These are phyloP conservation scores for Striga hermonthica DNA, from an alignment of 305 asterid genomes.

Conservation along the genomic window DNA sequence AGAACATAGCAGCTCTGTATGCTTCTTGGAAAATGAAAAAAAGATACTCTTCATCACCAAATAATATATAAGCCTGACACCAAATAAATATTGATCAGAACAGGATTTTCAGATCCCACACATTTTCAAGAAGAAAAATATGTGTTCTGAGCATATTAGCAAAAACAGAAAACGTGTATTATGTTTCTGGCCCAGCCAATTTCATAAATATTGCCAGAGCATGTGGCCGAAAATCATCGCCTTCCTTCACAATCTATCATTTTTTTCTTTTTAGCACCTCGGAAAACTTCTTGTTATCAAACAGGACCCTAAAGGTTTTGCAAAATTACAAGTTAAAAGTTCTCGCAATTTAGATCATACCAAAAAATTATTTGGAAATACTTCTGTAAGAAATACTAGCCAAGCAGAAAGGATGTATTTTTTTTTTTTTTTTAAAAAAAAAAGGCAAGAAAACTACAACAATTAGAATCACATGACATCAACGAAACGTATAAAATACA, in stretches of 20 bases:
- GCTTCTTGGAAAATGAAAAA: constrained; percentile 95
- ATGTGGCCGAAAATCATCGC: too few species aligned
- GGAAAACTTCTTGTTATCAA: neutral
- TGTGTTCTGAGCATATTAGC: too few species aligned
- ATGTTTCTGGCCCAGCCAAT: too few species aligned
- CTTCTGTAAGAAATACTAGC: neutral
- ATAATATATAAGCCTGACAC: constrained; percentile 75
- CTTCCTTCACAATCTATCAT: too few species aligned
- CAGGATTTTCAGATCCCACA: neutral
- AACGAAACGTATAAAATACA: neutral
- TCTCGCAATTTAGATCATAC: neutral
- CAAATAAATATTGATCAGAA: constrained; percentile 28
- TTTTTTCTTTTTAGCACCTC: neutral
- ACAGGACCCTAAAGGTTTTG: neutral
- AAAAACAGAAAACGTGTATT: too few species aligned
- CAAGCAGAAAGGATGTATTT: constrained; percentile 12
- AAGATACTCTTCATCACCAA: constrained; percentile 95
- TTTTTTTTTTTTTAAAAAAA: too few species aligned
- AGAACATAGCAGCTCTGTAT: constrained; percentile 83
- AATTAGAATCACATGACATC: constrained; percentile 10
- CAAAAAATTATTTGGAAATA: neutral
- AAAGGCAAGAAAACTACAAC: neutral
- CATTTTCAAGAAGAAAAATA: too few species aligned
- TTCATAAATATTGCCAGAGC: too few species aligned
- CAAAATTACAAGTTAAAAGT: neutral